These are phyloP conservation scores for Neurospora sp. DNA, from an alignment of 495 filamentous ascomycete genomes.

Conservation along the genomic window DNA sequence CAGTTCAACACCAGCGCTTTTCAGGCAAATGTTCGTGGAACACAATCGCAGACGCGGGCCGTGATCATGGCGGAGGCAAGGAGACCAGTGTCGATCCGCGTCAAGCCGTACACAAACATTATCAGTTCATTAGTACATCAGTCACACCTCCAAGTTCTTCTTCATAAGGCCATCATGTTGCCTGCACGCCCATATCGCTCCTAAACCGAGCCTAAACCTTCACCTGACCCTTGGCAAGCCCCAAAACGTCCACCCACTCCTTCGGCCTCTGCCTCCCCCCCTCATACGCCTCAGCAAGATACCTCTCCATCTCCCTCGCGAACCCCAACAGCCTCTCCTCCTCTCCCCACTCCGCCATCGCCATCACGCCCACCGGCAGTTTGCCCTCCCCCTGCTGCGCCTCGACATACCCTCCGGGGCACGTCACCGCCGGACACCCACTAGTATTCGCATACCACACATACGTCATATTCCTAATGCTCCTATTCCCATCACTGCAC, in stretches of 20 bases:
- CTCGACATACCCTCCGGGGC: constrained; percentile 65
- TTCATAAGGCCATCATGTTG: neutral
- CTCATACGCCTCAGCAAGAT: constrained; percentile 24
- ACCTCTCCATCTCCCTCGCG: constrained; percentile 58
- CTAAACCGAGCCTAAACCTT: neutral
- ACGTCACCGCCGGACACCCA: constrained; percentile 69
- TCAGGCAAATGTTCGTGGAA: neutral
- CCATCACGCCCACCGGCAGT: constrained; percentile 77
- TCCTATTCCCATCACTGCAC: constrained; percentile 60
- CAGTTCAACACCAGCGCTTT: neutral
- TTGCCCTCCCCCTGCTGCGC: constrained; percentile 35
- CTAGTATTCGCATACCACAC: constrained; percentile 78
- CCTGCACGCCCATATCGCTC: too few relatives aligned
- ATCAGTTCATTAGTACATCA: neutral
- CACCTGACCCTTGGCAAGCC: constrained; percentile 15
- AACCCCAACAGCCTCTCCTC: constrained; percentile 73
- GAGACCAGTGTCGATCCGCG: neutral
- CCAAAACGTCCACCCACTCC: constrained; percentile 35
- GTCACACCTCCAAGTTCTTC: neutral
- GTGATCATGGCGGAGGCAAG: neutral
- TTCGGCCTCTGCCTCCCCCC: constrained; percentile 29
- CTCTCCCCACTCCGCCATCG: constrained; percentile 77
- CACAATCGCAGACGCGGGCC: neutral
- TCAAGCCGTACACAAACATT: neutral
- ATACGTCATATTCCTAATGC: constrained; percentile 76